Evolutionary conservation across 495 filamentous ascomycete genomes (phyloP).

Genomic region (Hyphodiscus hymeniophilus): DNA sequence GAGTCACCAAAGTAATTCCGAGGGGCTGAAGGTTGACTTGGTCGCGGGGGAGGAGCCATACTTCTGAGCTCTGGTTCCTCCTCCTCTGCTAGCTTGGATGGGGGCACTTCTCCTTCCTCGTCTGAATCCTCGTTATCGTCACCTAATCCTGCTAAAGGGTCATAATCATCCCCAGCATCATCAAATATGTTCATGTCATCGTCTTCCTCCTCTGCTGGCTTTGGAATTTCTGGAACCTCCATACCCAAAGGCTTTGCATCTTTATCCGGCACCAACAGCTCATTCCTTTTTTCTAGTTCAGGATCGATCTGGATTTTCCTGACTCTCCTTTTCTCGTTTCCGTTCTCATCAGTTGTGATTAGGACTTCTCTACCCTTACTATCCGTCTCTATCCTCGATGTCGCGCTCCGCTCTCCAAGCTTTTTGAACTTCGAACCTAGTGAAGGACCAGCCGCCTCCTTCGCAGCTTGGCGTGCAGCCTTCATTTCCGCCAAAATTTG

Average conservation of each 20-base stretch:
- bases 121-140: slow-evolving; percentile 36
- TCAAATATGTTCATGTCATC: slow-evolving; percentile 76
- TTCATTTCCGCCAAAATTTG: slow-evolving; percentile 78
- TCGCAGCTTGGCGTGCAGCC: slow-evolving; percentile 53
- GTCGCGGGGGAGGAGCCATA: slow-evolving; percentile 34
- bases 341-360: slow-evolving; percentile 78
- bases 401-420: slow-evolving; percentile 53
- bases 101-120: slow-evolving; percentile 23
- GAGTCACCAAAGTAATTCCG: slow-evolving; percentile 56
- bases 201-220: slow-evolving; percentile 42
- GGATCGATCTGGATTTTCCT: slow-evolving; percentile 38
- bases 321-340: slow-evolving; percentile 82
- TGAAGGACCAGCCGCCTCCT: slow-evolving; percentile 48
- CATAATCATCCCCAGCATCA: slow-evolving; percentile 76
- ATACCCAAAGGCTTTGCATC: slow-evolving; percentile 63
- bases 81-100: slow-evolving; percentile 16
- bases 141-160: slow-evolving; percentile 69
- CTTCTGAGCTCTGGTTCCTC: slow-evolving; percentile 20
- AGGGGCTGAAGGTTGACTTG: slow-evolving; percentile 25
- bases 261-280: slow-evolving; percentile 57
- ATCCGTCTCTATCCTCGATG: slow-evolving; percentile 67
- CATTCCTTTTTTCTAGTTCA: slow-evolving; percentile 31
- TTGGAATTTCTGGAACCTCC: slow-evolving; percentile 61
- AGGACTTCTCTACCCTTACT: slow-evolving; percentile 72
- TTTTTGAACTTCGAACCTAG: slow-evolving; percentile 78